Base-by-base conservation (phyloP, 495 filamentous ascomycete genomes). In the Eremomyces bilateralis region DNA sequence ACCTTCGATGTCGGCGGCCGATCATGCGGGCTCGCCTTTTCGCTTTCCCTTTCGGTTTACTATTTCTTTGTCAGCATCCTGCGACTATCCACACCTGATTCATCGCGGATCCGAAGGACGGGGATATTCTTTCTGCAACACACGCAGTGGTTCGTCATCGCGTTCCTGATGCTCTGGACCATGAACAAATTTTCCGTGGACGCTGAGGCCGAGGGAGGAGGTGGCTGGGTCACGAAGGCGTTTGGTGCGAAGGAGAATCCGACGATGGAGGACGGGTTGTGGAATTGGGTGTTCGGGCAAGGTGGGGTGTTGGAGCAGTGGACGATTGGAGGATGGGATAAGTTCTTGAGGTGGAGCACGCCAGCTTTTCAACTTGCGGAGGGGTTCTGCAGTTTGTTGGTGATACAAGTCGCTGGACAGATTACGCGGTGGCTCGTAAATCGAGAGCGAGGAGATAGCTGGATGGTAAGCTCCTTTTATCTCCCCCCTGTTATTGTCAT, bases 351-450 rank as follows among this genome's bases (percentile, higher is more conserved):
- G 54, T 94, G 84, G 63, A 91, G 83, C 15, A 85, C 80, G n/a
- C 88, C 88, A 0, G 63, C 91, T 11, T 97, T 94, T 57, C 88
- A 97, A 49, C 61, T 97, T 19, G 73, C 70, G 24, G 88, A 97
- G 55, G 88, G 88, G 2, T 97, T 97, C 57, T 94, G 88, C 57
- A 93, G 80, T 46, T 55, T 97, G 48, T 57, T 97, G 39, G 88
- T 97, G 33, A 94, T 97, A 35, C 88, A 97, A 53, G 79, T 83
- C 11, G 72, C 76, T 20, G 88, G 88, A 1, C 84, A 91, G 50
- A 82, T 94, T 36, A 91, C 88, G n/a, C 67, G 81, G 47, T 93
- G 80, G 76, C 68, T 94, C 15, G 84, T 94, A 29, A 97, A 94
- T 53, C 55, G 76, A 33, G 81, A 81, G 37, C 69, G 80, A 41